A percentile compares a stretch with the other conserved stretches of the same genome.
Conservation (phyloP, 345 rosid species). For the Ceriops decandra region DNA sequence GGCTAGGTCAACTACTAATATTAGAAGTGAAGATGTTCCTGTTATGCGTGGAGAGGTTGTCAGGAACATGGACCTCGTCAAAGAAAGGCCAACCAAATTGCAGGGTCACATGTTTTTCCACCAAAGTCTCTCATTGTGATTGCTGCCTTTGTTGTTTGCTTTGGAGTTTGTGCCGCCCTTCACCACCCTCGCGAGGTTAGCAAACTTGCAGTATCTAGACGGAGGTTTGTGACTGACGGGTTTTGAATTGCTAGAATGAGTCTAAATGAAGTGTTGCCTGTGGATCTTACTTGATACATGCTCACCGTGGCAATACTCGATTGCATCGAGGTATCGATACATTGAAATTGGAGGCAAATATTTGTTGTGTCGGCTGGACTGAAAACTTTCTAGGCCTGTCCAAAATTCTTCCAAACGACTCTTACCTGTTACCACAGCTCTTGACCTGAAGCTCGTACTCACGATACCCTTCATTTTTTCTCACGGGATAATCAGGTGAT, state of each 20-base stretch:
- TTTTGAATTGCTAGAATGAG: neutral
- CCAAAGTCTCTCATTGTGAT: slow-evolving; percentile 35
- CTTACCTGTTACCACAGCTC: no score
- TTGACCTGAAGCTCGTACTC: no score
- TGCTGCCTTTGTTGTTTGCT: slow-evolving; percentile 49
- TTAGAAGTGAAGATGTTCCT: slow-evolving; percentile 38
- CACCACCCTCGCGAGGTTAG: slow-evolving; percentile 72
- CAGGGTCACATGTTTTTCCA: slow-evolving; percentile 24
- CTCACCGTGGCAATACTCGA: no score
- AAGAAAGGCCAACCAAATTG: slow-evolving; percentile 44
- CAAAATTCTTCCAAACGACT: no score
- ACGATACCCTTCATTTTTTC: no score
- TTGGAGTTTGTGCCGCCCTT: slow-evolving; percentile 59
- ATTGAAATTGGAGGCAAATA: no score
- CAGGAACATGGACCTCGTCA: slow-evolving; percentile 39
- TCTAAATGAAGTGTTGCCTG: neutral
- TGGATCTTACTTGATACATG: no score
- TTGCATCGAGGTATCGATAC: no score
- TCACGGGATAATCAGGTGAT: no score
- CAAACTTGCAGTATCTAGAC: slow-evolving; percentile 62
- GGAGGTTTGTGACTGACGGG: slow-evolving; percentile 40
- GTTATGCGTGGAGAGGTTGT: slow-evolving; percentile 52
- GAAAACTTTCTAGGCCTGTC: no score
- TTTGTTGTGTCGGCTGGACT: no score
- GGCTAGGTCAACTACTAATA: slow-evolving; percentile 14